These are phyloP conservation scores for Scedosporium apiospermum DNA, from an alignment of 2,329 filamentous ascomycete genomes.

Conservation along the genomic window DNA sequence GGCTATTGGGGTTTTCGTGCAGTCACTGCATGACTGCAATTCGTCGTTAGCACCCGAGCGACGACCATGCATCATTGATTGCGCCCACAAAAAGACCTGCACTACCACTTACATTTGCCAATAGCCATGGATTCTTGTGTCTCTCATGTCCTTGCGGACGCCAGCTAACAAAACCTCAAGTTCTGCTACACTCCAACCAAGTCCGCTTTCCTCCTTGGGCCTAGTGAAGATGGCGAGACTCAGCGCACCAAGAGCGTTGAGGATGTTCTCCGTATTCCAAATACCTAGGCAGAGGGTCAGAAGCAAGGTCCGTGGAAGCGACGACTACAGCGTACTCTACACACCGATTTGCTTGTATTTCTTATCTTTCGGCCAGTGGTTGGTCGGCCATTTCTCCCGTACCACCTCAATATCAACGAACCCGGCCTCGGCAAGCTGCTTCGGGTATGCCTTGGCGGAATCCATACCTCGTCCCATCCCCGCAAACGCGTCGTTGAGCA, in stretches of 20 bases:
- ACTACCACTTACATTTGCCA: constrained; percentile 19
- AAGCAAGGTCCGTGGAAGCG: background rate
- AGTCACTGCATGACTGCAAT: background rate
- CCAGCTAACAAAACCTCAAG: constrained; percentile 17
- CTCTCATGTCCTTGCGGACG: constrained; percentile 19
- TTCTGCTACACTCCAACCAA: constrained; percentile 20
- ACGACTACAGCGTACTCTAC: background rate
- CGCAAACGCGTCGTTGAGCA: constrained; percentile 20
- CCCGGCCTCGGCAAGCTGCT: constrained; percentile 38
- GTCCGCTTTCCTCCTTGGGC: constrained; percentile 7
- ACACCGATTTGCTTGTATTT: constrained; percentile 41
- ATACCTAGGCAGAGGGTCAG: constrained; percentile 13
- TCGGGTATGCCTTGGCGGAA: constrained; percentile 18
- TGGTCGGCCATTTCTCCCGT: constrained; percentile 39
- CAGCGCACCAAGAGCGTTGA: constrained; percentile 18
- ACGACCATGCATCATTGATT: no score
- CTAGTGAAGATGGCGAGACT: constrained; percentile 22
- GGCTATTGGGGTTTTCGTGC: background rate
- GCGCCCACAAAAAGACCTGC: no score
- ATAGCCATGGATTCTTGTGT: constrained; percentile 20
- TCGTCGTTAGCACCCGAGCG: constrained; percentile 11
- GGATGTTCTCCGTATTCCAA: constrained; percentile 14
- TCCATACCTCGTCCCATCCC: constrained; percentile 20
- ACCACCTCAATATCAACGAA: constrained; percentile 41
- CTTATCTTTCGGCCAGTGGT: constrained; percentile 40